phyloP scores from a whole-genome alignment of 495 filamentous ascomycete genomes.

The Talaromyces nanjingensis region DNA sequence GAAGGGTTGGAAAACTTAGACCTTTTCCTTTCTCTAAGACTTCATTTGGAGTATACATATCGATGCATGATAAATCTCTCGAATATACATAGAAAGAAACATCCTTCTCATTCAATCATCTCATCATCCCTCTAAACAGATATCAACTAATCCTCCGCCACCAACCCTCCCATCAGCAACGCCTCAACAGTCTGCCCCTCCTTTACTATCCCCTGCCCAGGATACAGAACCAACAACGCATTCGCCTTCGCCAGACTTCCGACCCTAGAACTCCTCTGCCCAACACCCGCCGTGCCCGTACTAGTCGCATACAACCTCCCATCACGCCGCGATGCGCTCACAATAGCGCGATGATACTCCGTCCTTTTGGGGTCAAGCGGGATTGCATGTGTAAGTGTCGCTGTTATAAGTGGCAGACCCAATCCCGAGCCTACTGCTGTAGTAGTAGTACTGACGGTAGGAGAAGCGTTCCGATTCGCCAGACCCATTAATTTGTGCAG shows the following conservation, averaged over 20 bases:
- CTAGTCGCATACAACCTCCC: constrained; percentile 70
- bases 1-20: constrained; percentile 32
- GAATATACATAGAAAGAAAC: constrained; percentile 3
- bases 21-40: not conserved
- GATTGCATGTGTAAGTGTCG: constrained; percentile 65
- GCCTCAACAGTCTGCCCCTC: constrained; percentile 54
- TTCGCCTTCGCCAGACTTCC: constrained; percentile 86
- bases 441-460: not conserved
- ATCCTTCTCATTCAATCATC: not conserved
- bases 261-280: constrained; percentile 80
- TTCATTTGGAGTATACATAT: not conserved
- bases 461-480: constrained; percentile 13
- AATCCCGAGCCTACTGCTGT: constrained; percentile 25
- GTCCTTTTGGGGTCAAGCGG: constrained; percentile 62
- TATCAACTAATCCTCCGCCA: constrained; percentile 19
- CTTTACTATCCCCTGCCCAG: constrained; percentile 36
- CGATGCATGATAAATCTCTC: not conserved
- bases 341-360: constrained; percentile 80
- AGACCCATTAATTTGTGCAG: constrained; percentile 60
- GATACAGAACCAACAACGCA: constrained; percentile 71
- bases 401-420: constrained; percentile 65
- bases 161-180: constrained; percentile 51
- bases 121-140: not conserved
- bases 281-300: constrained; percentile 58
- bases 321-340: constrained; percentile 50